These are phyloP conservation scores for Yamadazyma aaseri DNA, from an alignment of 1,139 yeast genomes.

Conservation along the genomic window DNA sequence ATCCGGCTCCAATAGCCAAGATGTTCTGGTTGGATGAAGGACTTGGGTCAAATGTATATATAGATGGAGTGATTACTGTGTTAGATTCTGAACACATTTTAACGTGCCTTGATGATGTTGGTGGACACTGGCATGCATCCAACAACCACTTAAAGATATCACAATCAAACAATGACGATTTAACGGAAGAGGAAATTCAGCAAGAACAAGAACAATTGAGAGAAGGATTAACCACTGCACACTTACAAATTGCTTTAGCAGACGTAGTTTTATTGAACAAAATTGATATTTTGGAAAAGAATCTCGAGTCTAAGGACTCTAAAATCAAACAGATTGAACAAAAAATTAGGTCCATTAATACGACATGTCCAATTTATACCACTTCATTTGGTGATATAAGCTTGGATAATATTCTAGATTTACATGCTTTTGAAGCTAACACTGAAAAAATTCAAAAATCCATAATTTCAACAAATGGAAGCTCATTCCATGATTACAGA, in stretches of 20 bases:
- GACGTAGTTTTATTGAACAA: slow-evolving; percentile 81
- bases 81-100: slow-evolving; percentile 74
- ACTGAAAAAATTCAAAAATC: slow-evolving; percentile 28
- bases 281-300: slow-evolving; percentile 47
- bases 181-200: slow-evolving; percentile 34
- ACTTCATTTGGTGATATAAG: slow-evolving; percentile 75
- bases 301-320: slow-evolving; percentile 16
- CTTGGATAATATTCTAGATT: slow-evolving; percentile 58
- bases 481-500: slow-evolving; percentile 46
- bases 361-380: slow-evolving; percentile 62
- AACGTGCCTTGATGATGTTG: slow-evolving; percentile 66
- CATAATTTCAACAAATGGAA: slow-evolving; percentile 15
- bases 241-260: slow-evolving; percentile 86
- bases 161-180: slow-evolving; percentile 23
- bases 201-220: slow-evolving; percentile 27
- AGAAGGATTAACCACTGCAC: slow-evolving; percentile 76
- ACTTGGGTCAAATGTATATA: slow-evolving; percentile 74
- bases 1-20: slow-evolving; percentile 93
- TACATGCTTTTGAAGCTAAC: slow-evolving; percentile 73
- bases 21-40: slow-evolving; percentile 99
- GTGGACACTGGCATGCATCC: slow-evolving; percentile 55
- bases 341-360: slow-evolving; percentile 60
- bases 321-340: slow-evolving; percentile 22
- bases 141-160: slow-evolving; percentile 26
- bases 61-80: slow-evolving; percentile 94